phyloP scores from a whole-genome alignment of 116 monocot genomes.

The Zostera marina region DNA sequence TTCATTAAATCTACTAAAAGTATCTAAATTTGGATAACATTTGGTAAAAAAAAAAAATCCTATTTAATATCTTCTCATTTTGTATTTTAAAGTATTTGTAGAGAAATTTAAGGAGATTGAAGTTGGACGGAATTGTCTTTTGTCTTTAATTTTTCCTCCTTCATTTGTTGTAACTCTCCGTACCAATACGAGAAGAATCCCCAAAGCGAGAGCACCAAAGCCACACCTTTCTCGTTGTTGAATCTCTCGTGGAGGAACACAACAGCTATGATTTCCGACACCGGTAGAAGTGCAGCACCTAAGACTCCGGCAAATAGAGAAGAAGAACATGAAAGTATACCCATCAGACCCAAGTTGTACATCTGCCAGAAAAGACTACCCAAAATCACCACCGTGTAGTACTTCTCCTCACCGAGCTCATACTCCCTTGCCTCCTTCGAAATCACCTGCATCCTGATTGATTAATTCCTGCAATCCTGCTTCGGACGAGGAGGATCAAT shows the following conservation, averaged over 20 bases:
- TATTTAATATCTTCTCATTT: too few relatives aligned
- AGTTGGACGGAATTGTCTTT: neutral
- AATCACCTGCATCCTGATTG: neutral
- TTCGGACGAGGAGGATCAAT: neutral
- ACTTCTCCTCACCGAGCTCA: constrained; percentile 26
- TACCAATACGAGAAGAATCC: constrained; percentile 10
- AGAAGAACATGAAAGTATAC: constrained; percentile 5
- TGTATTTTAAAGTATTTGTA: neutral
- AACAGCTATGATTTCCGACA: constrained; percentile 3
- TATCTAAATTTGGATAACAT: too few relatives aligned
- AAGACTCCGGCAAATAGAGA: constrained; percentile 9
- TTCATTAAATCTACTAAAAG: too few relatives aligned
- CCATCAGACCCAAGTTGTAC: constrained; percentile 13
- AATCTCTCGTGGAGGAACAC: constrained; percentile 11
- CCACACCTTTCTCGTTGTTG: constrained; percentile 4
- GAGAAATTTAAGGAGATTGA: neutral
- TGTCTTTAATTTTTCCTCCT: neutral
- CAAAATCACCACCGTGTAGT: constrained; percentile 16
- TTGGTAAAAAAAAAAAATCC: too few relatives aligned
- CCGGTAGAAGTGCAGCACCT: constrained; percentile 4
- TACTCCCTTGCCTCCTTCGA: constrained; percentile 17
- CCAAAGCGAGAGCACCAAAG: constrained; percentile 9
- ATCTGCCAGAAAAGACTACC: constrained; percentile 31
- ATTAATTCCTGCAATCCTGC: neutral
- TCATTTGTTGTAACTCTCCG: constrained; percentile 4